Evolutionary conservation across 192 early-diverging fungal genomes (phyloP).

Genomic region (Linnemannia exigua): DNA sequence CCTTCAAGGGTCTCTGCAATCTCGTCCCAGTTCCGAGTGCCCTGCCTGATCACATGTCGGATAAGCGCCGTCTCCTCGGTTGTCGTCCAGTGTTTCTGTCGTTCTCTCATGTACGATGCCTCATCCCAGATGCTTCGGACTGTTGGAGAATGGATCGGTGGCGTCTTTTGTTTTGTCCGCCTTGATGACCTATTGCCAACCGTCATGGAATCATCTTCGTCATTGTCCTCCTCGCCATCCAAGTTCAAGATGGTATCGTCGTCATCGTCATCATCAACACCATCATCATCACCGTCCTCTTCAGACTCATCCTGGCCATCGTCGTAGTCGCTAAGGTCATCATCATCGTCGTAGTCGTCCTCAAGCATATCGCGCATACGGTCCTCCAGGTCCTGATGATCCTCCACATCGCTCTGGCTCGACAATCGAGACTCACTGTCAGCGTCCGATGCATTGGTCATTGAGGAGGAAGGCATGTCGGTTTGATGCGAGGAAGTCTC

Average conservation of each 20-base stretch:
- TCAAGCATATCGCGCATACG: neutral
- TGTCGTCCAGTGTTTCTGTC: conserved; percentile 17
- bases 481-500: neutral
- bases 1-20: conserved; percentile 27
- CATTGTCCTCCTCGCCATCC: neutral
- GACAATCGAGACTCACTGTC: neutral
- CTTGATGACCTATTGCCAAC: conserved; percentile 17
- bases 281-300: neutral
- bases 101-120: neutral
- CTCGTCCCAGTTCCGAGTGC: conserved; percentile 25
- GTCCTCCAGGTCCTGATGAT: neutral
- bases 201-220: conserved; percentile 10
- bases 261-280: neutral
- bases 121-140: conserved; percentile 21
- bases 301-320: neutral
- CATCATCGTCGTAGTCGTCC: neutral
- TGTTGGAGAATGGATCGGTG: neutral
- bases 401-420: neutral
- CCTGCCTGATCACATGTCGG: conserved; percentile 47
- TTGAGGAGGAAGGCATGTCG: neutral
- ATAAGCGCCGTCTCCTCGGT: conserved; percentile 38
- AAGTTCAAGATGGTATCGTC: conserved; percentile 20
- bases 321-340: neutral
- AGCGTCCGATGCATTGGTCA: neutral
- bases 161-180: neutral